Evolutionary conservation across 2,329 filamentous ascomycete genomes (phyloP).

Genomic region (Aspergillus eucalypticola): DNA sequence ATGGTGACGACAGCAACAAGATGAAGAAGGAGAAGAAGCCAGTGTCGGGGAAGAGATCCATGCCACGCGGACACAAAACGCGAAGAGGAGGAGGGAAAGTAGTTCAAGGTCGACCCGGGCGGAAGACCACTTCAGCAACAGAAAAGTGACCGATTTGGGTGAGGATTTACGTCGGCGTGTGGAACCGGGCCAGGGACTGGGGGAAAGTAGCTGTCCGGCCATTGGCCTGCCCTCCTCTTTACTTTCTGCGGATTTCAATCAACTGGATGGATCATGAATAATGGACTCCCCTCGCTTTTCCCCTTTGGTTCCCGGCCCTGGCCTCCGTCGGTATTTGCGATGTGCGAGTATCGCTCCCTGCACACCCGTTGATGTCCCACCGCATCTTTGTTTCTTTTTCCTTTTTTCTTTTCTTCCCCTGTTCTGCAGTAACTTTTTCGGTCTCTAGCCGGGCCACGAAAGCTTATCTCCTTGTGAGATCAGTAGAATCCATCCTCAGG

Average conservation of each 20-base stretch:
- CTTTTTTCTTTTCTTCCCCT: too few relatives aligned
- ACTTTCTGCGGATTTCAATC: neutral
- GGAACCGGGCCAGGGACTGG: conserved; percentile 6
- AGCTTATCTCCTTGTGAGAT: neutral
- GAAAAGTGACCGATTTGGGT: neutral
- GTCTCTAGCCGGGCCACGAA: neutral
- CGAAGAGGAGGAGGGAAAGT: neutral
- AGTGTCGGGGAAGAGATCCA: conserved; percentile 3
- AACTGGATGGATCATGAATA: neutral
- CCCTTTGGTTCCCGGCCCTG: neutral
- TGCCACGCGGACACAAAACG: conserved; percentile 1
- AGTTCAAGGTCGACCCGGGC: neutral
- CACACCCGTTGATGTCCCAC: neutral
- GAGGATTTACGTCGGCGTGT: conserved; percentile 5
- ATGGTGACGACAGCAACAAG: neutral
- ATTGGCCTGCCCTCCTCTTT: conserved; percentile 1
- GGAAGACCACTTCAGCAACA: neutral
- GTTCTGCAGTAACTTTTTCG: neutral
- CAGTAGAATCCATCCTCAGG: neutral
- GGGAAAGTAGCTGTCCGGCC: neutral
- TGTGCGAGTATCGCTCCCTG: neutral
- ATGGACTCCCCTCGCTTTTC: neutral
- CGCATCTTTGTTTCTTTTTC: neutral
- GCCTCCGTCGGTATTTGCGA: conserved; percentile 3
- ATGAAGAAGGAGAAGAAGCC: neutral